Percentiles rank a stretch among this genome's conserved stretches.
phyloP scores from a whole-genome alignment of 2,329 filamentous ascomycete genomes.

The Grosmannia clavigera region DNA sequence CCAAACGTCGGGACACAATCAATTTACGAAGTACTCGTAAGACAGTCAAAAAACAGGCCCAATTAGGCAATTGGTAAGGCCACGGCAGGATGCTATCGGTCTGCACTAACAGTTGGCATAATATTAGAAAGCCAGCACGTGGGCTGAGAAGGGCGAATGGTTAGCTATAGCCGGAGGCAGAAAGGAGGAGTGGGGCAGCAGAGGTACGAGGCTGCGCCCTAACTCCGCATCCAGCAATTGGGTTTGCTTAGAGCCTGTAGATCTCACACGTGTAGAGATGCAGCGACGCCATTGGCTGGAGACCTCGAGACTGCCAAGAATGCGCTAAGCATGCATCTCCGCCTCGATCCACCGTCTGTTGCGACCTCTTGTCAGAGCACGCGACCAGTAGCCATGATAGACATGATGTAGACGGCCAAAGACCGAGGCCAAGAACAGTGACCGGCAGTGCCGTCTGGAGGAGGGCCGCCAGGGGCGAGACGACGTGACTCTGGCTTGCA shows the following conservation, averaged over 20 bases:
- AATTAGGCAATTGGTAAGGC: background rate
- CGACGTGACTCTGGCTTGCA: no score
- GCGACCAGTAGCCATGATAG: background rate
- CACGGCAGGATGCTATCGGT: background rate
- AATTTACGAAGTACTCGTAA: no score
- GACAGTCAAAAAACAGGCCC: background rate
- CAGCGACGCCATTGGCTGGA: slow-evolving; percentile 6
- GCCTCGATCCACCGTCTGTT: background rate
- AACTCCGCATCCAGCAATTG: no score
- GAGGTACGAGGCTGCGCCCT: slow-evolving; percentile 1
- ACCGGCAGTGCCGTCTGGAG: no score
- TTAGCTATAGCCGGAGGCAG: background rate
- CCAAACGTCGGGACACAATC: no score
- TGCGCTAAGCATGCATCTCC: background rate
- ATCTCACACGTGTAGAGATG: slow-evolving; percentile 11
- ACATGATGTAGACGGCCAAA: background rate
- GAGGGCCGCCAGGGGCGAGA: no score
- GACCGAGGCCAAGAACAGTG: no score
- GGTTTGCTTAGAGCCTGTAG: slow-evolving; percentile 3
- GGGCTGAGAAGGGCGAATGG: background rate
- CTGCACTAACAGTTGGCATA: background rate
- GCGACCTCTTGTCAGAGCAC: background rate
- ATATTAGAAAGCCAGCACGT: background rate
- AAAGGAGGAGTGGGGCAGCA: background rate
- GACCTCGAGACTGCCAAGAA: background rate